Base-by-base conservation (phyloP, 2,329 filamentous ascomycete species). In the Cytospora piceae region DNA sequence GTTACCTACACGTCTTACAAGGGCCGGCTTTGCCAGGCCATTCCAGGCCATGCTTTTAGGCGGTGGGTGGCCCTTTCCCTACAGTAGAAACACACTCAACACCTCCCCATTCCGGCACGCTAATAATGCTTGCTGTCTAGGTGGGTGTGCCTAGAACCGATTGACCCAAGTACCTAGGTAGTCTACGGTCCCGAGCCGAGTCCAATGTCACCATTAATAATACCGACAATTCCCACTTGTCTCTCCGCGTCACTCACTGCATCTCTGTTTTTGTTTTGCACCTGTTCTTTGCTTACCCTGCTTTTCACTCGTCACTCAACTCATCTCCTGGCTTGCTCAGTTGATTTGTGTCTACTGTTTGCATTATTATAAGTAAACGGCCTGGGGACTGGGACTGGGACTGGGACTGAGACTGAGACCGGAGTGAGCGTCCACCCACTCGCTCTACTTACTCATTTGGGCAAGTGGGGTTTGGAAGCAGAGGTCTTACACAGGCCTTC, bases 21-120 rank as follows among this genome's bases (percentile, higher is more conserved):
- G 27, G 27, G 27, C n/a, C n/a, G n/a, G n/a, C n/a, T n/a, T n/a
- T n/a, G n/a, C n/a, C n/a, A 29, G 27, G 27, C 27, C 27, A 5
- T 29, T 29, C 27, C 27, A 29, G 27, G 27, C 27, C 5, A 3
- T 3, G 5, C 27, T 29, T 29, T 5, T 29, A 29, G 27, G 27
- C 27, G 27, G 27, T 29, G 27, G 27, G 27, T 29, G 27, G 5
- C 27, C 5, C 27, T 29, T 46, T 8, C 42, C 5, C n/a, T 22
- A 22, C 17, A 20, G 6, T 8, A 46, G 15, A n/a, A 5, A 15
- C 37, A 42, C 12, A 46, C 17, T 17, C 20, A 2, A 15, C 61
- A 52, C 55, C 61, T 57, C 39, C 61, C 61, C 53, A 51, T 52
- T 57, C 42, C 61, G 61, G 53, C 53, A 49, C 61, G 61, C 61